Evolutionary conservation across 345 rosid species (phyloP), one percentile per base, ranked within the genome.

Genomic region (Alliaria petiolata): DNA sequence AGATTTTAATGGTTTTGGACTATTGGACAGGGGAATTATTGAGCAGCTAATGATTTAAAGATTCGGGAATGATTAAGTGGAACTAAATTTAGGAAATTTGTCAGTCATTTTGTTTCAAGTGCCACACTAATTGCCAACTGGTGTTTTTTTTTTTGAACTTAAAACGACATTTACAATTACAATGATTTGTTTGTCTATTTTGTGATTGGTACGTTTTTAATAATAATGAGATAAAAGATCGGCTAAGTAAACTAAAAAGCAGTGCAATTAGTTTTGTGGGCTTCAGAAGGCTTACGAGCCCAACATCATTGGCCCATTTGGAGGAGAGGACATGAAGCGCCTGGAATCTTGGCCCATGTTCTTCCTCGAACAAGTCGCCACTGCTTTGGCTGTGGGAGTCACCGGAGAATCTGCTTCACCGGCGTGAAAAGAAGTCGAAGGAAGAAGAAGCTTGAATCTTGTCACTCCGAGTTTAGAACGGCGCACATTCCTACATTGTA

Each of bases 41-140:
- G 40, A 59, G 22, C 22, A 49, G 74, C 58, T 28, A 39, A 70
- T 70, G 67, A 60, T 70, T 56, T 38, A 19, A 49, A 39, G 61
- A 50, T 70, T 39, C 19, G 33, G 13, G 3, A 38, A 70, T 70
- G 51, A 28, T 28, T 28, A 28, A 28, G 0, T 28, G 1, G 25
- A 22, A 22, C 25, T 22, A 22, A 22, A 22, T 22, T 22, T 22
- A n/a, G 25, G 25, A 22, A 22, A 22, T 22, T 22, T 22, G 25
- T 22, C 25, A 22, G 25, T 22, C 25, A 22, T 1, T 22, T 22
- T 22, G 25, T 22, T 22, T 22, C 25, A 22, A 22, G 25, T 22
- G 25, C 2, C 25, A 22, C 25, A 22, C 25, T 22, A 22, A 22
- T n/a, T n/a, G n/a, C n/a, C n/a, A n/a, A n/a, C n/a, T n/a, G n/a